Percentiles rank a stretch among this genome's conserved stretches.
Conservation (phyloP, 2,329 filamentous ascomycete species). For the Pezicula rhizophila region DNA sequence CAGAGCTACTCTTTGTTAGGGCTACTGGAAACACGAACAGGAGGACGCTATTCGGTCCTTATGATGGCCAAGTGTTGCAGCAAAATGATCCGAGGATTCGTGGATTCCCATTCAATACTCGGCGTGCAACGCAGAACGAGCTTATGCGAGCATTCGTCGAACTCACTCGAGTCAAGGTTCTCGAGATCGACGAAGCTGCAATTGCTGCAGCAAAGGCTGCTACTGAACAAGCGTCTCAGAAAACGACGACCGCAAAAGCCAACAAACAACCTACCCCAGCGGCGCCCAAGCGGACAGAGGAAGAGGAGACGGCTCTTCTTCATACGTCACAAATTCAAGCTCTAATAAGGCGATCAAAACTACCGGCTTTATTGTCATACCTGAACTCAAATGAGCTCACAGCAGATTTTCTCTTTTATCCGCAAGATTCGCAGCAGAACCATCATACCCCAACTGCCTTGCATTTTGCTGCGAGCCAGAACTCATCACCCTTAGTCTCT, state of each 20-base stretch:
- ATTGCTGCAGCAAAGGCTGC: slow-evolving; percentile 43
- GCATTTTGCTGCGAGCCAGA: slow-evolving; percentile 78
- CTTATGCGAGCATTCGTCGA: slow-evolving; percentile 93
- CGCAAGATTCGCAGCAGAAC: slow-evolving; percentile 57
- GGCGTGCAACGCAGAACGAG: slow-evolving; percentile 86
- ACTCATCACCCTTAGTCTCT: slow-evolving; percentile 68
- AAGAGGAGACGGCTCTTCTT: slow-evolving; percentile 74
- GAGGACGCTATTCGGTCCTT: slow-evolving; percentile 81
- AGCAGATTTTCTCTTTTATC: slow-evolving; percentile 70
- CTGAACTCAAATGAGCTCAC: slow-evolving; percentile 68
- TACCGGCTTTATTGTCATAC: slow-evolving; percentile 81
- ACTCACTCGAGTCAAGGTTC: slow-evolving; percentile 82
- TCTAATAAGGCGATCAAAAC: slow-evolving; percentile 81
- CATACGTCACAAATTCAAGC: slow-evolving; percentile 88
- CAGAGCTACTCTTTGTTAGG: slow-evolving; percentile 81
- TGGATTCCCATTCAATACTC: slow-evolving; percentile 88
- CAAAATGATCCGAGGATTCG: slow-evolving; percentile 75
- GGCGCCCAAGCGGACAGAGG: slow-evolving; percentile 63
- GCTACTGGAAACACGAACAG: slow-evolving; percentile 84
- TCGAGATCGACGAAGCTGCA: slow-evolving; percentile 65
- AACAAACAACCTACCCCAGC: slow-evolving; percentile 40
- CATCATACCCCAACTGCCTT: slow-evolving; percentile 75
- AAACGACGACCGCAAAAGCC: slow-evolving; percentile 32
- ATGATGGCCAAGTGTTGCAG: slow-evolving; percentile 79
- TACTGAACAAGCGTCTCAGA: slow-evolving; percentile 39